Evolutionary conservation across 2,329 filamentous ascomycete species (phyloP).

Genomic region (Monosporascus ibericus): DNA sequence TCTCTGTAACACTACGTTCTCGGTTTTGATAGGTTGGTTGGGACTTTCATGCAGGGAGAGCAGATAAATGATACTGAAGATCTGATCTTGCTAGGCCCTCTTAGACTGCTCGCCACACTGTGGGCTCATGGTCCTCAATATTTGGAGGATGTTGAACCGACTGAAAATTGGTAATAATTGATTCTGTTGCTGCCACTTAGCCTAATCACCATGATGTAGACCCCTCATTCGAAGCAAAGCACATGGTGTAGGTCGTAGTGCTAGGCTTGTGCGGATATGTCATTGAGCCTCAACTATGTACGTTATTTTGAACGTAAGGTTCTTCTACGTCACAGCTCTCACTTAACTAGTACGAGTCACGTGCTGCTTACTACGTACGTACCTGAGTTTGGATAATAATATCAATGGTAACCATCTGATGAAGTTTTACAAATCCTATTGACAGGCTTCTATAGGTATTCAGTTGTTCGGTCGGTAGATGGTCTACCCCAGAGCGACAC

Average conservation of each 20-base stretch:
- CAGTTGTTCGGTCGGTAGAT: too few relatives aligned
- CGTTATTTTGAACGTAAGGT: background rate
- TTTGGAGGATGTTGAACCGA: background rate
- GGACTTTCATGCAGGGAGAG: background rate
- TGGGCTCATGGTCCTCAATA: background rate
- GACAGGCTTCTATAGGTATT: too few relatives aligned
- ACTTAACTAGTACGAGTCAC: background rate
- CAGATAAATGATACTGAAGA: background rate
- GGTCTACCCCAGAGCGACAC: too few relatives aligned
- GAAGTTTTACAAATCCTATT: too few relatives aligned
- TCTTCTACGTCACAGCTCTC: background rate
- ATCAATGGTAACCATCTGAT: too few relatives aligned
- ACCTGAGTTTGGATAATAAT: too few relatives aligned
- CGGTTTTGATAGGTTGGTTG: background rate
- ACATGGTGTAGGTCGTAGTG: too few relatives aligned
- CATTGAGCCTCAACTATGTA: too few relatives aligned
- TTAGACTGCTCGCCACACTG: background rate
- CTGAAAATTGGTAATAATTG: background rate
- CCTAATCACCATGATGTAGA: background rate
- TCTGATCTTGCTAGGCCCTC: background rate
- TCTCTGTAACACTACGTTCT: background rate
- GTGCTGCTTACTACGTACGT: background rate
- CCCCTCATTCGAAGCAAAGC: too few relatives aligned
- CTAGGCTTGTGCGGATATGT: too few relatives aligned
- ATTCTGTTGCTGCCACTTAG: background rate